Base-by-base conservation (phyloP, 1,284 basidiomycete species). In the Heterobasidion occidentale region DNA sequence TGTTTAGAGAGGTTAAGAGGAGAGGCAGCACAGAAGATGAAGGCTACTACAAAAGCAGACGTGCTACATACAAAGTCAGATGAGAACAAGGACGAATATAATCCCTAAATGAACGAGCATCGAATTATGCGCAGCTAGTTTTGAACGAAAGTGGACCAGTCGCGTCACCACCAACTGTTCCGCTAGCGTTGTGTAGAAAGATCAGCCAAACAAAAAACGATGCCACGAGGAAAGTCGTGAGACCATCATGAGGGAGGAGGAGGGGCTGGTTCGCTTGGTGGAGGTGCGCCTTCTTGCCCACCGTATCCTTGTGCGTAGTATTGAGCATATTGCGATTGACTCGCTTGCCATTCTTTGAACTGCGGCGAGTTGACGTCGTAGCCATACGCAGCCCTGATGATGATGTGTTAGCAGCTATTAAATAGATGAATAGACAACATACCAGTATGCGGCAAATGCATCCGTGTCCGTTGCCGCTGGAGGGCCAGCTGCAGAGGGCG, bases 341-440 rank as follows among this genome's bases (percentile, higher is more conserved):
- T 76, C 3, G 83, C 79, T 44, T 81, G 79, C 88, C 89, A 91
- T 65, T 88, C 81, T 65, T 90, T 90, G 70, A 91, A 91, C 64
- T 90, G 79, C 2, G 80, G 67, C 3, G 88, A 86, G 65, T 91
- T 92, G 62, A 94, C 88, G 65, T 94, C 91, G 70, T 94, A 94
- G 9, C 92, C 92, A 67, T 92, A 92, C 14, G 88, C 85, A 58
- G 91, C 88, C 88, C 90, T 91, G 61, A 42, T 57, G 38, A 52
- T 42, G 49, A 51, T n/a, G 19, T 54, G 44, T 35, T 51, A 38
- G 36, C 42, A 12, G 45, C 34, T 53, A n/a, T 42, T 27, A 5
- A 4, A 19, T 14, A 33, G 17, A 53, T 14, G 7, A 20, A 33
- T 3, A 47, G 42, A 52, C 44, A 20, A 69, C 77, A 48, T 61